Evolutionary conservation across 2,329 filamentous ascomycete genomes (phyloP).

Genomic region (Pseudovirgaria hyperparasitica): DNA sequence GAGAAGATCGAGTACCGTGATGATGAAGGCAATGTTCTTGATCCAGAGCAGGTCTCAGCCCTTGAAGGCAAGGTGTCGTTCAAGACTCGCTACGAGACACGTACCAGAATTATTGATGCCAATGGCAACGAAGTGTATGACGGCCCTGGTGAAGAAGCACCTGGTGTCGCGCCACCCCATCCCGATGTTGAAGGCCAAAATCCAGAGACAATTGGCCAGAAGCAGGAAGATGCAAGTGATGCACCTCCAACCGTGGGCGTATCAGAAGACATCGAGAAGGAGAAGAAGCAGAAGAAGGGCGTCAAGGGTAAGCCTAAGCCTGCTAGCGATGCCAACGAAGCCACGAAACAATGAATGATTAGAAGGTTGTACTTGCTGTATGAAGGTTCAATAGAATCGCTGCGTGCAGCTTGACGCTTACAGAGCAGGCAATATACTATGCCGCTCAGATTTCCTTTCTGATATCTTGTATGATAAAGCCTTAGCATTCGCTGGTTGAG

Average conservation of each 20-base stretch:
- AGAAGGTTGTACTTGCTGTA: no score
- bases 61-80: constrained; percentile 91
- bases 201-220: constrained; percentile 38
- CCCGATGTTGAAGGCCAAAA: constrained; percentile 46
- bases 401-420: no score
- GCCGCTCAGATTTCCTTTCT: no score
- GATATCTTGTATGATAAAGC: no score
- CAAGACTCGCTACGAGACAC: constrained; percentile 91
- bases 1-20: constrained; percentile 91
- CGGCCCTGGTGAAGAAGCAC: constrained; percentile 22
- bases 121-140: constrained; percentile 62
- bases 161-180: constrained; percentile 37
- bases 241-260: constrained; percentile 27
- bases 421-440: no score
- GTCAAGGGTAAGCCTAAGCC: constrained; percentile 21
- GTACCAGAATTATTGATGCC: constrained; percentile 70
- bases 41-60: constrained; percentile 69
- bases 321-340: constrained; percentile 24
- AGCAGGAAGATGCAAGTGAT: constrained; percentile 25
- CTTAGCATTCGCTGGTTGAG: no score
- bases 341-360: constrained; percentile 12
- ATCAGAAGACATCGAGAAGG: constrained; percentile 30
- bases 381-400: no score
- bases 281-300: constrained; percentile 27
- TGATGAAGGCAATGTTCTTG: constrained; percentile 78